Evolutionary conservation across 2,329 filamentous ascomycete species (phyloP), one percentile per base, ranked within the genome.

Genomic region (Hypoxylon sp.): DNA sequence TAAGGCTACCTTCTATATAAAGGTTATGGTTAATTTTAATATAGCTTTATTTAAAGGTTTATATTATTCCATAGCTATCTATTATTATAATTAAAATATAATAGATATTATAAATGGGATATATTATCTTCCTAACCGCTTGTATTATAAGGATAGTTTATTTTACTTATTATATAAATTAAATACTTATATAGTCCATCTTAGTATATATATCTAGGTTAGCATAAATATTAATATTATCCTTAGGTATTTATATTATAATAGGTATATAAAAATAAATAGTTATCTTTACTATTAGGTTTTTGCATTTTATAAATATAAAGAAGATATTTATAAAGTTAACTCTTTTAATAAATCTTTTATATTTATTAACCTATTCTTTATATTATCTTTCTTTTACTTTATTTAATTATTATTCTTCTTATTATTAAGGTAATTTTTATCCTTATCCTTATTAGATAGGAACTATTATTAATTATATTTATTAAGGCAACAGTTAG

Each of bases 181-280:
- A 46, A 46, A 20, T 46, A 24, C 2, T 24, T 46, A 28, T 28
- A 46, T 28, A 46, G 28, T 46, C 28, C 28, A 46, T 3, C 5
- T 46, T 46, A 46, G 28, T 12, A 46, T 24, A 24, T 7, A 14
- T 46, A 24, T 46, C 20, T 46, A 24, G 26, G 28, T 46, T 46
- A 42, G 2, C n/a, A 46, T 46, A 46, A 46, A 46, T 46, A 46
- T 46, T 28, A 33, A 33, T 33, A n/a, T 33, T 33, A 12, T 14
- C 14, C 11, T 3, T 33, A 33, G 14, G 3, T 14, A 33, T 33
- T 14, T 33, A 33, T 14, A 33, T 14, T 33, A 33, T 33, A 33
- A 33, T 33, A 14, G 14, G 14, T 33, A 33, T 33, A 26, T 26
- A 26, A 33, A 33, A 33, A n/a, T n/a, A 33, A 14, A 33, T 33